These are phyloP conservation scores for Xylariaceae sp. DNA, from an alignment of 2,329 filamentous ascomycete genomes.

Conservation along the genomic window DNA sequence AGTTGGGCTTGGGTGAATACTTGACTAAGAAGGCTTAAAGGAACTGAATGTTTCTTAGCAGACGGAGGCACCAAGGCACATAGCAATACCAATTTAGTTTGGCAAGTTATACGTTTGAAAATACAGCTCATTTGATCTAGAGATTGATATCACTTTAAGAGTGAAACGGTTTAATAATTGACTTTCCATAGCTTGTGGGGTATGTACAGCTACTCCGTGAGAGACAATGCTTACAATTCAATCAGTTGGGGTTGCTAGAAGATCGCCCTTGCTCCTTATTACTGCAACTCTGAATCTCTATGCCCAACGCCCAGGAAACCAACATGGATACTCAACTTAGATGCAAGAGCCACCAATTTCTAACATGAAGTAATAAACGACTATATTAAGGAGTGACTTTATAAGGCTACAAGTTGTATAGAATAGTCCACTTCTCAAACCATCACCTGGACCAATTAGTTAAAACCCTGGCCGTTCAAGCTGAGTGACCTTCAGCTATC, in stretches of 20 bases:
- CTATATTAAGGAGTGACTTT: no score
- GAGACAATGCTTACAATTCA: neutral
- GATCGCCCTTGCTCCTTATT: neutral
- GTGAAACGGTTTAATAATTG: neutral
- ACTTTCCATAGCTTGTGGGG: neutral
- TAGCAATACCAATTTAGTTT: neutral
- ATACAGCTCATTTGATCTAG: neutral
- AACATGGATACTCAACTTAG: no score
- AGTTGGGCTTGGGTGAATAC: constrained; percentile 18
- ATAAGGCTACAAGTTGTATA: no score
- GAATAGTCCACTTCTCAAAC: no score
- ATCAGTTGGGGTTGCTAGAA: neutral
- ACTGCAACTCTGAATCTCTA: neutral
- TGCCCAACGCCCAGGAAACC: no score
- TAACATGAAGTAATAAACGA: no score
- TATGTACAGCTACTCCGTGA: neutral
- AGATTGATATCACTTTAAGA: neutral
- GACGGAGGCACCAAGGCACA: neutral
- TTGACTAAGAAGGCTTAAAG: neutral
- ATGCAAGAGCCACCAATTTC: no score
- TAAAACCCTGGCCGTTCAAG: no score
- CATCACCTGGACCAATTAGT: no score
- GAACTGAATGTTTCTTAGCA: neutral
- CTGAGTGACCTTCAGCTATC: no score
- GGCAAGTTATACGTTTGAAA: neutral